phyloP scores from a whole-genome alignment of 768 basidiomycete species.

The Collybia nuda region DNA sequence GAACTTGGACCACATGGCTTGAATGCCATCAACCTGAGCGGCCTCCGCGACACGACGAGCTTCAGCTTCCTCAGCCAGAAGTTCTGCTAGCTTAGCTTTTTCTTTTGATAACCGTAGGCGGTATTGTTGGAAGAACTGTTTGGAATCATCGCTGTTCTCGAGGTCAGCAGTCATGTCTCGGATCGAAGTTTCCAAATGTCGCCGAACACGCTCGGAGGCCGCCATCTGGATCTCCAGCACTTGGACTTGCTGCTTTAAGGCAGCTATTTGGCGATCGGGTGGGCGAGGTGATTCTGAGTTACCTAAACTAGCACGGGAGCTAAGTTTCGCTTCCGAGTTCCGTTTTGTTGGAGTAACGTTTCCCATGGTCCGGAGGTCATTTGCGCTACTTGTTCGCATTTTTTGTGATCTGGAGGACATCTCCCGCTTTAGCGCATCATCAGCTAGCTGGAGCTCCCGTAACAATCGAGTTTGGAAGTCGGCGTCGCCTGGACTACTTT shows the following conservation, averaged over 20 bases:
- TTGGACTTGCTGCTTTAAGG: slow-evolving; percentile 63
- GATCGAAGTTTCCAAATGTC: slow-evolving; percentile 60
- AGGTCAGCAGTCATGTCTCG: slow-evolving; percentile 60
- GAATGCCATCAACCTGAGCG: slow-evolving; percentile 62
- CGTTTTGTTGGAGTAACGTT: slow-evolving; percentile 52
- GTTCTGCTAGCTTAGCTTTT: slow-evolving; percentile 51
- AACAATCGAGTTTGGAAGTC: slow-evolving; percentile 62
- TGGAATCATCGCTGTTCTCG: slow-evolving; percentile 65
- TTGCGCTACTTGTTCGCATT: slow-evolving; percentile 29
- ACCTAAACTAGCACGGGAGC: slow-evolving; percentile 29
- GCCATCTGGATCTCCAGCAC: slow-evolving; percentile 67
- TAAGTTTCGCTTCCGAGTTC: slow-evolving; percentile 26
- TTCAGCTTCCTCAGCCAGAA: slow-evolving; percentile 63
- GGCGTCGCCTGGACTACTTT: slow-evolving; percentile 55
- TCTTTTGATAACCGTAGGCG: slow-evolving; percentile 56
- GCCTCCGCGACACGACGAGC: slow-evolving; percentile 61
- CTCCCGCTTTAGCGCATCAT: slow-evolving; percentile 56
- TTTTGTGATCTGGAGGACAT: slow-evolving; percentile 38
- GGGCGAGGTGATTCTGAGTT: slow-evolving; percentile 30
- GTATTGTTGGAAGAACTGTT: slow-evolving; percentile 58
- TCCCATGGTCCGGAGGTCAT: slow-evolving; percentile 35
- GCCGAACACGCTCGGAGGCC: slow-evolving; percentile 64
- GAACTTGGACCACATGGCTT: slow-evolving; percentile 68
- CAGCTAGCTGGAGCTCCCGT: slow-evolving; percentile 59
- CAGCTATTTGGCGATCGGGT: slow-evolving; percentile 48